Evolutionary conservation across 345 rosid genomes (phyloP).

Genomic region (Carallia pectinifolia): DNA sequence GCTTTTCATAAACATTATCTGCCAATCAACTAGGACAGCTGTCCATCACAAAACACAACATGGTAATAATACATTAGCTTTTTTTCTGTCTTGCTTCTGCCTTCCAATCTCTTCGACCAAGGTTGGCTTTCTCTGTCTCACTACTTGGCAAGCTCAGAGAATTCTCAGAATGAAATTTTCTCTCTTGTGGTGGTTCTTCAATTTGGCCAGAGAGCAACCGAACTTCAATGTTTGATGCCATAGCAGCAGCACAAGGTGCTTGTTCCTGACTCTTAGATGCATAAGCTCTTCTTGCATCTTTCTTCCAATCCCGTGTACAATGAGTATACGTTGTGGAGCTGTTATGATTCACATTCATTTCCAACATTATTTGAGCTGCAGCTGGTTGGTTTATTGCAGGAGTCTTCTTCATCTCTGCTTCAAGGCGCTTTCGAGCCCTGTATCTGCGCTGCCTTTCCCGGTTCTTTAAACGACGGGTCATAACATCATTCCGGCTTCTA

Average conservation of each 20-base stretch:
- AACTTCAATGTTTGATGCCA: conserved; percentile 10
- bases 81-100: conserved; percentile 66
- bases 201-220: conserved; percentile 15
- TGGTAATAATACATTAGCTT: conserved; percentile 14
- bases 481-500: conserved; percentile 30
- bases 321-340: conserved; percentile 31
- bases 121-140: conserved; percentile 24
- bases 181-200: conserved; percentile 18
- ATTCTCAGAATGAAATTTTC: conserved; percentile 22
- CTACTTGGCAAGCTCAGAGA: conserved; percentile 13
- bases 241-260: conserved; percentile 17
- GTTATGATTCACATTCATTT: conserved; percentile 29
- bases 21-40: neutral
- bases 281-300: conserved; percentile 64
- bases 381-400: conserved; percentile 18
- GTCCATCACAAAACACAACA: conserved; percentile 5
- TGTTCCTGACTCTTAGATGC: conserved; percentile 26
- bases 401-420: conserved; percentile 39
- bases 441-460: conserved; percentile 79
- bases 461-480: conserved; percentile 66
- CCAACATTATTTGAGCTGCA: conserved; percentile 23
- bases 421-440: conserved; percentile 65
- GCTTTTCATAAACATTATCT: conserved; percentile 3
- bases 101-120: conserved; percentile 63
- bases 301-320: conserved; percentile 69